Evolutionary conservation across 1,284 basidiomycete genomes (phyloP).

Genomic region (Trichosporon inkin): DNA sequence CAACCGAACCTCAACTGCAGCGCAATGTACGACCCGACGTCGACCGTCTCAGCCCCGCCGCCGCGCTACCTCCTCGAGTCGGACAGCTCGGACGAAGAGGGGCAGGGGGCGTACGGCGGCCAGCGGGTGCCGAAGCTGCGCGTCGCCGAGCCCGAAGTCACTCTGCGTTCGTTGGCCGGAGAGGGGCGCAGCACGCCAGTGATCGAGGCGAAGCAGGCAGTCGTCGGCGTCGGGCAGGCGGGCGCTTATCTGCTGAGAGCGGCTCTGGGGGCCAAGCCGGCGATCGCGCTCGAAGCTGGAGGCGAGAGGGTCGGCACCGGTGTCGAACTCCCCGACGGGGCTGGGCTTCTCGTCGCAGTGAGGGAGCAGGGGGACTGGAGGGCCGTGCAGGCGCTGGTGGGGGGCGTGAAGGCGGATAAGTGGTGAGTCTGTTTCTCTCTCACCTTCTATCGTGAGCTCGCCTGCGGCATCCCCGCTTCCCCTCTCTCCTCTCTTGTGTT

Average conservation of each 20-base stretch:
- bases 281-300: constrained; percentile 20
- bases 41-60: constrained; percentile 34
- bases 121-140: background rate
- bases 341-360: constrained; percentile 18
- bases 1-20: background rate
- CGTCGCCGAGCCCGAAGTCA: background rate
- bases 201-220: constrained; percentile 9
- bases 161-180: background rate
- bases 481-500: too few relatives aligned
- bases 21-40: constrained; percentile 42
- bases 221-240: constrained; percentile 38
- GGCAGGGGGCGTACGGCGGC: constrained; percentile 35
- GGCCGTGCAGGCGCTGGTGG: constrained; percentile 7
- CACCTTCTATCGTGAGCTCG: too few relatives aligned
- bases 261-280: constrained; percentile 14
- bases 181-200: too few relatives aligned
- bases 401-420: background rate
- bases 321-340: constrained; percentile 14
- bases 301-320: constrained; percentile 17
- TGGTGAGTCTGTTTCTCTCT: constrained; percentile 12
- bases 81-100: constrained; percentile 48
- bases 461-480: too few relatives aligned
- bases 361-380: constrained; percentile 18
- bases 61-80: constrained; percentile 48
- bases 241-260: constrained; percentile 29